Conservation (phyloP, 2,329 filamentous ascomycete genomes). For the Orbilia quercus region DNA sequence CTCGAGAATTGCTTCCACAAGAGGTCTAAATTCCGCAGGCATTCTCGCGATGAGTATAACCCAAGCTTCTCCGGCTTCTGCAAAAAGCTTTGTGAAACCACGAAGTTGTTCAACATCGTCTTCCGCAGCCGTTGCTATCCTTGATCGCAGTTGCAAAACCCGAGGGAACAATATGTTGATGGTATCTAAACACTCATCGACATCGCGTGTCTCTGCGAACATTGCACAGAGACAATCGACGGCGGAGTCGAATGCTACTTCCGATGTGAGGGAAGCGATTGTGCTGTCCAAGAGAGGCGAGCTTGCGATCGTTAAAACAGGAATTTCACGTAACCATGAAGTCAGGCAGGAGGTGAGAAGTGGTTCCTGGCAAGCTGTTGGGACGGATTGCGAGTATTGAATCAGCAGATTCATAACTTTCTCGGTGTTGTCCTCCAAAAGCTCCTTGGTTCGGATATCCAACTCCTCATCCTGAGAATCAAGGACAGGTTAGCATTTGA, state of each 20-base stretch:
- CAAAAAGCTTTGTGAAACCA: slow-evolving; percentile 87
- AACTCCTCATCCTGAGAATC: slow-evolving; percentile 89
- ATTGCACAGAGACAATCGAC: slow-evolving; percentile 93
- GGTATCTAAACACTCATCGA: slow-evolving; percentile 85
- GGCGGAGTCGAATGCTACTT: slow-evolving; percentile 83
- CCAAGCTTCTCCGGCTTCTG: slow-evolving; percentile 94
- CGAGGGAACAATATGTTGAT: slow-evolving; percentile 86
- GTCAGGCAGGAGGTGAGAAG: slow-evolving; percentile 91
- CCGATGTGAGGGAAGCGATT: slow-evolving; percentile 78
- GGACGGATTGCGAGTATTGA: slow-evolving; percentile 72
- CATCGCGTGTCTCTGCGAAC: slow-evolving; percentile 89
- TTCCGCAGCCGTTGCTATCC: slow-evolving; percentile 77
- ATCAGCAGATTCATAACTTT: slow-evolving; percentile 88
- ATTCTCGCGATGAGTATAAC: slow-evolving; percentile 88
- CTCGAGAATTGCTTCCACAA: slow-evolving; percentile 93
- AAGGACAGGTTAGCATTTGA: slow-evolving; percentile 11
- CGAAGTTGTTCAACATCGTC: slow-evolving; percentile 89
- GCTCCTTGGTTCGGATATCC: slow-evolving; percentile 81
- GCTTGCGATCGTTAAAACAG: slow-evolving; percentile 81
- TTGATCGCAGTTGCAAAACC: slow-evolving; percentile 79
- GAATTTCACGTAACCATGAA: slow-evolving; percentile 95
- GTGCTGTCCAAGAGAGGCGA: slow-evolving; percentile 86
- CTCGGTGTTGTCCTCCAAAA: slow-evolving; percentile 88
- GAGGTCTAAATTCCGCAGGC: slow-evolving; percentile 79
- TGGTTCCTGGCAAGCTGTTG: slow-evolving; percentile 70